Evolutionary conservation across 371 early-diverging fungal genomes (phyloP), one percentile per base, ranked within the genome.

Genomic region (Nematocida sp.): DNA sequence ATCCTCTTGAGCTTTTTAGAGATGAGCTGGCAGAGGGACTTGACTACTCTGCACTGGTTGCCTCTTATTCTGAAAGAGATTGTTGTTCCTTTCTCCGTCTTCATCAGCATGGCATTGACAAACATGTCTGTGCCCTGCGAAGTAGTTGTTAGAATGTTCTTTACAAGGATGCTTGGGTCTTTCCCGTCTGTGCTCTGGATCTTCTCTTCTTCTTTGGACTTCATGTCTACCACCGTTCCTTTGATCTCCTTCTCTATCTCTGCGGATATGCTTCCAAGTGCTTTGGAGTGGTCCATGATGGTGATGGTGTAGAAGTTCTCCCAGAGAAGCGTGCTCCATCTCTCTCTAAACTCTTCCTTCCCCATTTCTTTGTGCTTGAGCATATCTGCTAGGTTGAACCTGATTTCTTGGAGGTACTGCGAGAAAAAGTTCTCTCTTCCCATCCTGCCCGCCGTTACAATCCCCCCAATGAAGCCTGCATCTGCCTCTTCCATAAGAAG

Each of bases 291-390:
- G 23, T 17, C 25, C 21, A 8, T 15, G 2, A 80, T 32, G 32
- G 55, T 77, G 3, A 78, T 41, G 0, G 79, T 76, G 58, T 83
- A 83, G 32, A 78, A 63, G 65, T 82, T 83, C 63, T 83, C 84
- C 84, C 84, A 83, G 49, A 80, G 78, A 36, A 83, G 56, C n/a
- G 62, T 37, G 21, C 56, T 54, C 84, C 84, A 83, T 48, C 25
- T 60, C 17, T 76, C 60, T 29, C 55, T 45, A 49, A 83, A 83
- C 17, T 77, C 77, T 17, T 77, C 76, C 8, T 43, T 29, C 8
- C 40, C 58, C 1, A 76, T 78, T 5, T 17, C 46, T 38, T 57
- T 54, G 1, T 41, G 21, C 48, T 70, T 49, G n/a, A 83, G 67
- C 50, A 82, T 80, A 55, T 83, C 81, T 17, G 64, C 27, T 23